phyloP scores from a whole-genome alignment of 106 monocot genomes.

The Acorus gramineus region DNA sequence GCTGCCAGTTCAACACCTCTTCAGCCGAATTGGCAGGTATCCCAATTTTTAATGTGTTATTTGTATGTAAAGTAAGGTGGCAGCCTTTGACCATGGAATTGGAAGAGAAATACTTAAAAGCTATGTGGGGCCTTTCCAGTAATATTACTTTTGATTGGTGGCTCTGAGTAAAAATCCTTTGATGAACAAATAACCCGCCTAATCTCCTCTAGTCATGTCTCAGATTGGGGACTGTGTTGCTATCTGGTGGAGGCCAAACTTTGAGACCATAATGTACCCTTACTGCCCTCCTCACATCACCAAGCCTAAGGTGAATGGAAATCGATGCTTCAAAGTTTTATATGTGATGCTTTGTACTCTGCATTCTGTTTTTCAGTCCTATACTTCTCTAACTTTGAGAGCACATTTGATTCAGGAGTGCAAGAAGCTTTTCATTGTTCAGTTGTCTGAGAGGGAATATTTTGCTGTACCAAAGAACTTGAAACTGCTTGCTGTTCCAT shows the following conservation, averaged over 20 bases:
- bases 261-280: constrained; percentile 97
- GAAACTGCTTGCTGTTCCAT: constrained; percentile 95
- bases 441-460: constrained; percentile 85
- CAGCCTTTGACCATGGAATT: too few species aligned
- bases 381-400: background rate
- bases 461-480: constrained; percentile 98
- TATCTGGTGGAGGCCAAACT: constrained; percentile 98
- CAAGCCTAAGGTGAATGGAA: constrained; percentile 70
- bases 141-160: too few species aligned
- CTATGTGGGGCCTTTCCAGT: too few species aligned
- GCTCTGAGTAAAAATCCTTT: background rate
- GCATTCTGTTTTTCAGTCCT: background rate
- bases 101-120: too few species aligned
- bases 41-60: background rate
- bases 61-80: background rate
- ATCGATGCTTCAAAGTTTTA: constrained; percentile 1
- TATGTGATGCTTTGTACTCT: background rate
- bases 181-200: background rate
- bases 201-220: background rate
- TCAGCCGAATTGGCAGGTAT: constrained; percentile 97
- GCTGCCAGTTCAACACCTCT: constrained; percentile 68
- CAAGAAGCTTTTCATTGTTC: constrained; percentile 93
- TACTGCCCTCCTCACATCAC: constrained; percentile 98
- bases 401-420: constrained; percentile 51
- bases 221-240: constrained; percentile 99